These are phyloP conservation scores for Termitomyces sp. DNA, from an alignment of 768 basidiomycete genomes.

Conservation along the genomic window DNA sequence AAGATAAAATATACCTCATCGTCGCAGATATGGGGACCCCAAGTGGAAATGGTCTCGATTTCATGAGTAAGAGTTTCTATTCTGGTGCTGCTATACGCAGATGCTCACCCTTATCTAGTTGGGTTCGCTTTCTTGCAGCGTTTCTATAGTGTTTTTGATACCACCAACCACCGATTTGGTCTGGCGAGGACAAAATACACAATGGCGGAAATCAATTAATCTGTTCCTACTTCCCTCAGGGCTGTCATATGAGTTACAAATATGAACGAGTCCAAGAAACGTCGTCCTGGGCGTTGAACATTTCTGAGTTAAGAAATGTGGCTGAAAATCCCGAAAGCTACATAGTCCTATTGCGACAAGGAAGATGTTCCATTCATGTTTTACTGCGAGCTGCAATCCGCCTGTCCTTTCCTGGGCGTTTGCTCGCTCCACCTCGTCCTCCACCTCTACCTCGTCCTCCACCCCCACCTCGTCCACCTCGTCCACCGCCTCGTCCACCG, in stretches of 20 bases:
- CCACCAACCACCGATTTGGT: constrained; percentile 32
- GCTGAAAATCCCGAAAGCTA: not conserved
- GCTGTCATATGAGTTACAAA: no score
- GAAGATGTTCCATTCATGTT: constrained; percentile 5
- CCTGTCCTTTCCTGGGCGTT: constrained; percentile 57
- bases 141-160: constrained; percentile 53
- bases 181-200: constrained; percentile 33
- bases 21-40: constrained; percentile 44
- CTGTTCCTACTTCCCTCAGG: not conserved
- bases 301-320: not conserved
- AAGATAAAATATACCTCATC: constrained; percentile 49
- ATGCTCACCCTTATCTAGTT: constrained; percentile 19
- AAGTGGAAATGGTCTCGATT: constrained; percentile 57
- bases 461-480: constrained; percentile 22
- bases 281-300: not conserved
- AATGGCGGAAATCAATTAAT: constrained; percentile 26
- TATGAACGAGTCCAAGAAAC: not conserved
- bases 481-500: constrained; percentile 22
- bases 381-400: constrained; percentile 40
- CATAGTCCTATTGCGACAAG: not conserved
- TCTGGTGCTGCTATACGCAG: no score
- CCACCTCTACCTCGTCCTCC: constrained; percentile 23
- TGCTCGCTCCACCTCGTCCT: constrained; percentile 26
- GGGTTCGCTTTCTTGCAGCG: constrained; percentile 56
- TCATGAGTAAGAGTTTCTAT: constrained; percentile 39